These are phyloP conservation scores for Podila minutissima DNA, from an alignment of 192 early-diverging fungal genomes.

Conservation along the genomic window DNA sequence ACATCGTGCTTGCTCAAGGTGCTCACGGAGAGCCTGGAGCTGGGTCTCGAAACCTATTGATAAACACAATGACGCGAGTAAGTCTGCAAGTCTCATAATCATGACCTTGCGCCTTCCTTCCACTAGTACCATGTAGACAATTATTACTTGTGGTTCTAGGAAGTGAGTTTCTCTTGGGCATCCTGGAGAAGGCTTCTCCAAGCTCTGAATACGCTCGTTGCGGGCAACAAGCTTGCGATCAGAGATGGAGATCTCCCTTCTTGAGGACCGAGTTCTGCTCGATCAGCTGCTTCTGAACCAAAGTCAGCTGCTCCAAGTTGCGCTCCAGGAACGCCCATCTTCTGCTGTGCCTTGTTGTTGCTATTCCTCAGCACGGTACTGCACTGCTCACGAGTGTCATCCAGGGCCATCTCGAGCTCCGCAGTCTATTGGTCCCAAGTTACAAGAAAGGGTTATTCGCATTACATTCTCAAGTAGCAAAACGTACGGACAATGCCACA, in stretches of 20 bases:
- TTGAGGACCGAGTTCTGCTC: slow-evolving; percentile 97
- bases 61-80: background rate
- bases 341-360: slow-evolving; percentile 88
- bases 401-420: slow-evolving; percentile 96
- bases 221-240: slow-evolving; percentile 93
- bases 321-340: slow-evolving; percentile 96
- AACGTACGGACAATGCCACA: no score
- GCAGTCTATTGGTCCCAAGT: slow-evolving; percentile 63
- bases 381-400: slow-evolving; percentile 96
- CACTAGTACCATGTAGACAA: background rate
- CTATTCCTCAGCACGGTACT: slow-evolving; percentile 85
- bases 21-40: slow-evolving; percentile 77
- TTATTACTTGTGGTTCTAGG: slow-evolving; percentile 74
- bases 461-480: background rate
- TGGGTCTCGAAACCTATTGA: slow-evolving; percentile 83
- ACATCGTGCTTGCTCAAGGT: slow-evolving; percentile 84
- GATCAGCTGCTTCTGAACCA: slow-evolving; percentile 96
- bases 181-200: slow-evolving; percentile 87
- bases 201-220: slow-evolving; percentile 92
- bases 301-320: slow-evolving; percentile 95
- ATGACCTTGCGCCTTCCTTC: no score
- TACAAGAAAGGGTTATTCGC: background rate
- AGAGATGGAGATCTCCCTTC: slow-evolving; percentile 88
- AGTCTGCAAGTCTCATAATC: background rate
- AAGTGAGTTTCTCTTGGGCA: slow-evolving; percentile 84